Base-by-base conservation (phyloP, 2,329 filamentous ascomycete genomes). In the Orbilia javanica region DNA sequence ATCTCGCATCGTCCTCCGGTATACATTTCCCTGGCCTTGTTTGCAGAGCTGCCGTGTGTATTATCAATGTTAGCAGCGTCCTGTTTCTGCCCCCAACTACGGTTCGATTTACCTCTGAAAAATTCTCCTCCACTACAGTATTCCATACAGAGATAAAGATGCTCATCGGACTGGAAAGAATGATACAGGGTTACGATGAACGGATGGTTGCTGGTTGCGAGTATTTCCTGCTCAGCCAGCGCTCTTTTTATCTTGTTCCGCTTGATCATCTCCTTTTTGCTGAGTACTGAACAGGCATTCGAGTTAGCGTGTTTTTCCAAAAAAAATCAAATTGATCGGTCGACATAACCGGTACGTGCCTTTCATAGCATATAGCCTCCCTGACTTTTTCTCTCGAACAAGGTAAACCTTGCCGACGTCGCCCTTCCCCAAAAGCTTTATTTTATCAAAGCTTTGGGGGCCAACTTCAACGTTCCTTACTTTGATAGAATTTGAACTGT, bases 201-300 rank as follows among this genome's bases (percentile, higher is more conserved):
- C 0, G 96, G 96, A 83, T 99, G 96, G 82, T 99, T 99, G 87
- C 95, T 98, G 48, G 96, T 99, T 7, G 96, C 96, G 67, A 99
- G 87, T 80, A 99, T 99, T 85, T 99, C 96, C 84, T 98, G 96
- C 85, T 99, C 96, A 42, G 96, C 96, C 81, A 99, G 88, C 13
- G 96, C 96, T 83, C 96, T 90, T 88, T 99, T 99, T 86, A 99
- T 99, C 88, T 99, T 99, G 88, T 99, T 99, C 74, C 96, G 92
- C 87, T 99, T 99, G 85, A 99, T 99, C 96, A 99, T 99, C 85
- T 99, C 96, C 87, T 98, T 97, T 86, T 99, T 99, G 88, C 94
- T 98, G 85, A 99, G 84, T 4, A 99, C 96, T 98, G 83, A 15
- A 55, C 31, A 60, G 7, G 4, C 2, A 7, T 13, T 15, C 10